Conservation (phyloP, 495 filamentous ascomycete species). For the Lineolata rhizophorae region DNA sequence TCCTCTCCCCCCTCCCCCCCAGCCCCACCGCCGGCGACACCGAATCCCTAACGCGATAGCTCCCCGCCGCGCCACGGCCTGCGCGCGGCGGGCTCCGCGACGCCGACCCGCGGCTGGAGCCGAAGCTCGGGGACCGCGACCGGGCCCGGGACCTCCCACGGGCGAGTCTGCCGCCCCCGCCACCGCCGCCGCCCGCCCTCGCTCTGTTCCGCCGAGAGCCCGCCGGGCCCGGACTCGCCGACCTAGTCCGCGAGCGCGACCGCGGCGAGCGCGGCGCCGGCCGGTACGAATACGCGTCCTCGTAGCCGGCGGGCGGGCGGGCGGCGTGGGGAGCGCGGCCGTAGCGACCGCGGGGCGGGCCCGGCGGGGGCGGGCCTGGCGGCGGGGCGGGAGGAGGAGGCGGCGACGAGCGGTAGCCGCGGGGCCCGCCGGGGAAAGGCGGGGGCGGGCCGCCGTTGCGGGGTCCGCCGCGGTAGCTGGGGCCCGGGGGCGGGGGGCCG, state of each 20-base stretch:
- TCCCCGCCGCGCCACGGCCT: conserved; percentile 4
- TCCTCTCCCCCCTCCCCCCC: conserved; percentile 14
- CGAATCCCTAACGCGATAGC: conserved; percentile 29
- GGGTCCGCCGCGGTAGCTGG: neutral
- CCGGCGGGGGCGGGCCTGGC: neutral
- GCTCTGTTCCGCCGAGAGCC: too few relatives aligned
- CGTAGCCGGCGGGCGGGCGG: neutral
- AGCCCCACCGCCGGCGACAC: conserved; percentile 24
- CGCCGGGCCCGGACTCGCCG: conserved; percentile 12
- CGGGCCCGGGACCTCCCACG: too few relatives aligned
- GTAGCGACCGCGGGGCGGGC: neutral
- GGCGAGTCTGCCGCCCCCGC: too few relatives aligned
- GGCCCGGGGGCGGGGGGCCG: neutral
- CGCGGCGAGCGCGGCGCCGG: neutral
- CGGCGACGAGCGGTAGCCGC: neutral
- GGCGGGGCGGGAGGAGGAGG: neutral
- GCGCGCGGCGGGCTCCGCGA: conserved; percentile 15
- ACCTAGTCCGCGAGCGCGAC: conserved; percentile 3
- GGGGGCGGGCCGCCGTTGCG: conserved; percentile 1
- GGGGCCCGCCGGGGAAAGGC: neutral
- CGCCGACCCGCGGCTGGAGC: conserved; percentile 8
- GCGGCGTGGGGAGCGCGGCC: neutral
- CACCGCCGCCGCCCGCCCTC: too few relatives aligned
- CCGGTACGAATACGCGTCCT: too few relatives aligned
- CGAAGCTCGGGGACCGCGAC: too few relatives aligned